These are phyloP conservation scores for Leccinum arenicola DNA, from an alignment of 768 basidiomycete species.

Conservation along the genomic window DNA sequence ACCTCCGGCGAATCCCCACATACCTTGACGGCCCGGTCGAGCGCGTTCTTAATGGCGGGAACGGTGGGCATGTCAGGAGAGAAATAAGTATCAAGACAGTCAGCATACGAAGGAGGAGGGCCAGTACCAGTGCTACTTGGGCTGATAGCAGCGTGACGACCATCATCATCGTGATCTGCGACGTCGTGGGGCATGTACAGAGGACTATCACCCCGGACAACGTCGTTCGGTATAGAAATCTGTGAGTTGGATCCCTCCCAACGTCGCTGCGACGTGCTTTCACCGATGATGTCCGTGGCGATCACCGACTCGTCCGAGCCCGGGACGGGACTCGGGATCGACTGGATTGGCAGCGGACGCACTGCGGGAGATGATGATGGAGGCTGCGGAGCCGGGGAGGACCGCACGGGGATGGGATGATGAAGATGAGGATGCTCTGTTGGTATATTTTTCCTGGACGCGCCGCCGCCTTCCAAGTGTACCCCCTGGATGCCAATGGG, in stretches of 20 bases:
- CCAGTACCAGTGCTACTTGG: constrained; percentile 12
- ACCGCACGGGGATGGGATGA: constrained; percentile 5
- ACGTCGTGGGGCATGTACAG: constrained; percentile 8
- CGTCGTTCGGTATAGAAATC: not conserved
- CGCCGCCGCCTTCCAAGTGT: not conserved
- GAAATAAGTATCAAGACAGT: constrained; percentile 3
- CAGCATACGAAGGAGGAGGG: constrained; percentile 19
- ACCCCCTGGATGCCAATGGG: constrained; percentile 9
- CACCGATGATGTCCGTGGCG: not conserved
- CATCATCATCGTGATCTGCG: not conserved
- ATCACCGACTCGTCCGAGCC: constrained; percentile 8
- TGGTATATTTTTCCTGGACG: not conserved
- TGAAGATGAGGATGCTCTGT: not conserved
- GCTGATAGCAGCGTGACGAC: not conserved
- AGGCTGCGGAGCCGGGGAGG: not conserved
- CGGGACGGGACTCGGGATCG: constrained; percentile 16
- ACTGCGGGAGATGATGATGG: not conserved
- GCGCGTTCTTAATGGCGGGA: constrained; percentile 13
- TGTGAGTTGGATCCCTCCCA: constrained; percentile 5
- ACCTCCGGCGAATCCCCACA: constrained; percentile 20
- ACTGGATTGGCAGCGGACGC: constrained; percentile 19
- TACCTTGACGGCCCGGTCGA: constrained; percentile 20
- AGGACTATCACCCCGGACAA: constrained; percentile 24
- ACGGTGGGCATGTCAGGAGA: constrained; percentile 8
- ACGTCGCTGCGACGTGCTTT: constrained; percentile 4